A percentile compares a stretch with the other conserved stretches of the same genome.
Conservation (phyloP, 768 basidiomycete genomes). For the Boletus subparvulus region DNA sequence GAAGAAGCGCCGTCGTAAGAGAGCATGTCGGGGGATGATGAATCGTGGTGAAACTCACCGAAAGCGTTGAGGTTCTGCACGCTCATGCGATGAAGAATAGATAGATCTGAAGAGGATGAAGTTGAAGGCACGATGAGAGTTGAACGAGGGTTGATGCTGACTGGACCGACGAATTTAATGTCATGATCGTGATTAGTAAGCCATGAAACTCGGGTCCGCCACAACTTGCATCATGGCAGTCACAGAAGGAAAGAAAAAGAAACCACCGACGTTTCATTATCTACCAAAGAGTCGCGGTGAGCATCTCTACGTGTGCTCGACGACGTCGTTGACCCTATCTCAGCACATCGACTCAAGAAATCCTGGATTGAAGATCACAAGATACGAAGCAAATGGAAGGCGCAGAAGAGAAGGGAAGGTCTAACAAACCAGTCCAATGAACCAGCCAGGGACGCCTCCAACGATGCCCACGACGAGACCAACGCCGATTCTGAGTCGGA, state of each 20-base stretch:
- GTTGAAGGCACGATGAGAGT: slow-evolving; percentile 35
- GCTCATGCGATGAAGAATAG: slow-evolving; percentile 77
- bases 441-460: neutral
- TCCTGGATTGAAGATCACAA: slow-evolving; percentile 77
- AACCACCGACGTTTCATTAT: slow-evolving; percentile 71
- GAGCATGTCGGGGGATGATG: neutral
- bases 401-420: slow-evolving; percentile 58
- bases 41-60: slow-evolving; percentile 45
- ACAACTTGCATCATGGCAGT: neutral
- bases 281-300: slow-evolving; percentile 62
- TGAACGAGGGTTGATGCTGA: slow-evolving; percentile 16
- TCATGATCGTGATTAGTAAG: slow-evolving; percentile 25
- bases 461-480: neutral
- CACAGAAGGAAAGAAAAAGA: slow-evolving; percentile 36
- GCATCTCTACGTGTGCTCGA: slow-evolving; percentile 5
- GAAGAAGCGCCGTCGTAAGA: slow-evolving; percentile 18
- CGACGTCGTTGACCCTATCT: slow-evolving; percentile 4
- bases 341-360: slow-evolving; percentile 80
- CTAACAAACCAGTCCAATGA: slow-evolving; percentile 17
- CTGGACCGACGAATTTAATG: slow-evolving; percentile 26
- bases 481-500: neutral
- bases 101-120: slow-evolving; percentile 47
- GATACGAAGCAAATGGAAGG: slow-evolving; percentile 76
- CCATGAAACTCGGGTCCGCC: neutral
- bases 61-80: slow-evolving; percentile 87